phyloP scores from a whole-genome alignment of 495 filamentous ascomycete genomes.

The Echria macrotheca region DNA sequence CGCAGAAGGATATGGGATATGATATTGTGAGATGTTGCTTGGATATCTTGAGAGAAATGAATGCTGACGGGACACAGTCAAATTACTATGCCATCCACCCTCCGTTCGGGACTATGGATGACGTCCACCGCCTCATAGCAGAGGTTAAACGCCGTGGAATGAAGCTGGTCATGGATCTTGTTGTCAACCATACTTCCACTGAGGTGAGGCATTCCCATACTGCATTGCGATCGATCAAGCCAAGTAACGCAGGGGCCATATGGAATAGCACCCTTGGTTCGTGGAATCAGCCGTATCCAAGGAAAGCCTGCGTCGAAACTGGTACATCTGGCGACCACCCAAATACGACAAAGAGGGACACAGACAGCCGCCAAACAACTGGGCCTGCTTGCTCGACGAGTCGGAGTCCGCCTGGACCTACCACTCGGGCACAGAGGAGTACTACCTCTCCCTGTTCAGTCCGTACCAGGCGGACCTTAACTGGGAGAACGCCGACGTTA shows the following conservation, averaged over 20 bases:
- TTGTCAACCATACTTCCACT: conserved; percentile 62
- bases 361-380: conserved; percentile 1
- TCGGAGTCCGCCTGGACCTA: background rate
- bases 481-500: background rate
- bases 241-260: too few relatives aligned
- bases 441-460: background rate
- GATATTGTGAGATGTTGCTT: too few relatives aligned
- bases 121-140: conserved; percentile 51
- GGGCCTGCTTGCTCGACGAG: background rate
- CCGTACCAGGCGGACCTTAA: background rate
- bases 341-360: background rate
- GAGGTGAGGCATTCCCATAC: too few relatives aligned
- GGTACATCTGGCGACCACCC: background rate
- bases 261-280: conserved; percentile 58
- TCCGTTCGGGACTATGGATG: conserved; percentile 52
- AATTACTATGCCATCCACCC: conserved; percentile 56
- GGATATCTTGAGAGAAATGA: too few relatives aligned
- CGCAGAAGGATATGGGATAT: conserved; percentile 43
- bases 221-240: too few relatives aligned
- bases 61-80: too few relatives aligned
- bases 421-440: background rate
- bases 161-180: conserved; percentile 58
- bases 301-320: conserved; percentile 42
- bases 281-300: conserved; percentile 35
- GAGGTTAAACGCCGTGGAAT: conserved; percentile 50